Base-by-base conservation (phyloP, 2,329 filamentous ascomycete species). In the Colletotrichum tabaci region DNA sequence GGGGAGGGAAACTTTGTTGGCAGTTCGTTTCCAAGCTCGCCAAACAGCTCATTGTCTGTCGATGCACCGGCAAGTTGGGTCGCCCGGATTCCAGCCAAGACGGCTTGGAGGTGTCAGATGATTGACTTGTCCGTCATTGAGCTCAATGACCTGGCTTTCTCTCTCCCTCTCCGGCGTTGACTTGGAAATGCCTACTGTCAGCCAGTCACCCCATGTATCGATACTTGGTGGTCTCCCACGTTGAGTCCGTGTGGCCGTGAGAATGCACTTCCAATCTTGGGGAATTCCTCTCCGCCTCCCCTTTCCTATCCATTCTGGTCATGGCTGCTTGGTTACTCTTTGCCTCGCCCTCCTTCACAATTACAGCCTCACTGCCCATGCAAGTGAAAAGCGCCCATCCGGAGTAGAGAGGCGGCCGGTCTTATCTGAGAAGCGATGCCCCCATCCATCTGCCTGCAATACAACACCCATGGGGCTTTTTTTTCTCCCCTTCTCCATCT, bases 281-380 rank as follows among this genome's bases (percentile, higher is more conserved):
- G 16, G 40, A 50, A 58, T 53, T 58, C 68, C 64, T 53, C 61
- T 21, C 53, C 57, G 67, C 52, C 40, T 55, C 67, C 61, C 68
- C 52, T 62, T 44, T 50, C 26, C 49, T 10, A 23, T 64, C 63
- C 4, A 52, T 67, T 62, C 57, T 71, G 44, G 64, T 44, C 53
- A 47, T 46, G 42, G 60, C 35, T 35, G 65, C 49, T 12, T 18
- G 26, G 26, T 52, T 58, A 63, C 64, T 53, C 61, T 21, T 46
- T 52, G 67, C 50, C 40, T 55, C 67, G 66, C 68, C 57, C 57
- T 44, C 44, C 26, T 50, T 10, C 21, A 64, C 64, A 2, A 52
- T 67, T 62, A 50, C 67, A 38, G 64, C 38, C 60, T 46, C 23
- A 55, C 35, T 35, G 66, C 64, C 4, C n/a, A 42, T 38, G 58